Evolutionary conservation across 768 basidiomycete genomes (phyloP), one percentile per base, ranked within the genome.

Genomic region (Hydnomerulius pinastri): DNA sequence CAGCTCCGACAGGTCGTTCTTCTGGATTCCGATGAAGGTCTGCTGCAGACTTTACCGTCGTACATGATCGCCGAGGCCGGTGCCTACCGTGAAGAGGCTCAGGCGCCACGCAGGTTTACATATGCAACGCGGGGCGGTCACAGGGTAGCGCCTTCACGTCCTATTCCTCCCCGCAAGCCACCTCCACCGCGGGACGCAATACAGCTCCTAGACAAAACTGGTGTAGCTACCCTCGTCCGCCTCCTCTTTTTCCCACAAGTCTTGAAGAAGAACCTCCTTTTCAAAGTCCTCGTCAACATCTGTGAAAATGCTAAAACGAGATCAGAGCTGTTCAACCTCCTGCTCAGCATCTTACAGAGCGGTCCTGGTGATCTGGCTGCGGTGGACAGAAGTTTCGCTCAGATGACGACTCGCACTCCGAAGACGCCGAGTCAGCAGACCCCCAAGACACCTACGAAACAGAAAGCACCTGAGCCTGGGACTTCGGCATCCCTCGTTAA

Each of bases 211-310:
- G 97, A 99, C 65, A 96, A 91, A 61, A 68, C 81, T 6, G 92
- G 93, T 12, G 81, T 98, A 39, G 90, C 94, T 0, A 86, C 87
- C 20, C 83, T 99, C 15, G 85, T 98, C 35, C 85, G 95, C 44
- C 81, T 98, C 7, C 79, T 99, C 18, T 99, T 99, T 78, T 97
- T 93, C 79, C 97, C 97, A 4, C 92, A 97, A 57, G 86, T 93
- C 18, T 75, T 92, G 52, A 85, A 84, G 71, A 94, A 92, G 72
- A 87, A 81, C 42, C 71, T 90, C 20, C 77, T 99, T 11, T 91
- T 92, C 67, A 90, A 87, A 63, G 86, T 97, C 2, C 83, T 99
- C 29, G 86, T 92, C 55, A 96, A 98, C 65, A 77, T 99, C 7
- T 99, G 94, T 72, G 95, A 98, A 72, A 99, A 99, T 65, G 74